These are phyloP conservation scores for Medicago ruthenica DNA, from an alignment of 306 rosid species.

Conservation along the genomic window DNA sequence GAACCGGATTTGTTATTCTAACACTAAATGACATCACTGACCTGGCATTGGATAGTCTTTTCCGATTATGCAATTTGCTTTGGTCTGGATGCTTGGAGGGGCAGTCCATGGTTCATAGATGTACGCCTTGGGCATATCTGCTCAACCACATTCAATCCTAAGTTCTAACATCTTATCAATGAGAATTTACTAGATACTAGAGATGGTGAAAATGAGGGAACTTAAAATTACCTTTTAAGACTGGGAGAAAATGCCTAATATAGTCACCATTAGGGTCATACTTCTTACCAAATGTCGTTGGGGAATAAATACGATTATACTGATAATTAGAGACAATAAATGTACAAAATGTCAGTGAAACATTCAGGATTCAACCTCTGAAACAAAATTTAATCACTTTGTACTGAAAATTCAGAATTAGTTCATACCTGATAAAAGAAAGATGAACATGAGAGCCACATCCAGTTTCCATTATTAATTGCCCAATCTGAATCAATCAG, in stretches of 20 bases:
- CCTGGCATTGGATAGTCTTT: conserved; percentile 92
- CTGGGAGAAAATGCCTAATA: conserved; percentile 87
- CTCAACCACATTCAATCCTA: conserved; percentile 29
- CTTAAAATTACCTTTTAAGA: conserved; percentile 61
- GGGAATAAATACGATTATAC: conserved; percentile 92
- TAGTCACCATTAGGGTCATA: conserved; percentile 87
- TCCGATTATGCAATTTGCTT: conserved; percentile 92
- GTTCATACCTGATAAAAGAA: conserved; percentile 86
- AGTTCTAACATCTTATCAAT: conserved; percentile 18
- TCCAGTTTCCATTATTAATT: conserved; percentile 93
- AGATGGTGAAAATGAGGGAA: conserved; percentile 34
- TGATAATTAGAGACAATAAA: conserved; percentile 49
- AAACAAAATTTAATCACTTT: conserved; percentile 36
- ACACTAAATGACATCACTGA: conserved; percentile 47
- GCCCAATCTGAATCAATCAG: conserved; percentile 98
- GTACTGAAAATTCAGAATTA: conserved; percentile 31
- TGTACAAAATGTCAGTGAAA: conserved; percentile 27
- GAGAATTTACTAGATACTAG: conserved; percentile 16
- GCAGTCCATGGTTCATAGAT: conserved; percentile 98
- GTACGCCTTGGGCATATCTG: conserved; percentile 92
- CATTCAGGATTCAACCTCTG: conserved; percentile 36
- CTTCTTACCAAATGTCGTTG: conserved; percentile 90
- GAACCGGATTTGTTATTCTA: background rate
- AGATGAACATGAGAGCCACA: conserved; percentile 96
- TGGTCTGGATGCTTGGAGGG: conserved; percentile 80